These are phyloP conservation scores for Schizophyllum amplum DNA, from an alignment of 1,284 basidiomycete species.

Conservation along the genomic window DNA sequence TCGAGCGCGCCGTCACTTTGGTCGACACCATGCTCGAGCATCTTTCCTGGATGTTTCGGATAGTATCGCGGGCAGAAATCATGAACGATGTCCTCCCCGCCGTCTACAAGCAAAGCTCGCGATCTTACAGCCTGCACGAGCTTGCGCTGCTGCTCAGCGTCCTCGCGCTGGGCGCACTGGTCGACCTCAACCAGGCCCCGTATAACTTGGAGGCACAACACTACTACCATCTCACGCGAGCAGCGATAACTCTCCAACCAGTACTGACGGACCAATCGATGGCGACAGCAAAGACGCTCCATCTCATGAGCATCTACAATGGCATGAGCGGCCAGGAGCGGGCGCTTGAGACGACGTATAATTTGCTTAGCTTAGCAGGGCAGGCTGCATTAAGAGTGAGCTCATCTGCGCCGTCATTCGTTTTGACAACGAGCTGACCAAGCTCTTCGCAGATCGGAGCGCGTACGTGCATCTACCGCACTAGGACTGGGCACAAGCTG, in stretches of 20 bases:
- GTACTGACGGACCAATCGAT: conserved; percentile 34
- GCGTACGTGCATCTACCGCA: conserved; percentile 25
- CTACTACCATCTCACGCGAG: conserved; percentile 41
- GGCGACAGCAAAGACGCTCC: conserved; percentile 39
- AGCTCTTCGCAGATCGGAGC: conserved; percentile 33
- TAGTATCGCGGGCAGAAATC: conserved; percentile 36
- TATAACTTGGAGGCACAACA: conserved; percentile 47
- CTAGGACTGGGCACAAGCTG: conserved; percentile 6
- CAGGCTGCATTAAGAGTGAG: conserved; percentile 38
- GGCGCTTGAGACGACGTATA: conserved; percentile 38
- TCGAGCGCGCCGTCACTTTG: conserved; percentile 31
- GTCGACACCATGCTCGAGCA: conserved; percentile 42
- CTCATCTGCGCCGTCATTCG: conserved; percentile 1
- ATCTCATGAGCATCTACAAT: conserved; percentile 46
- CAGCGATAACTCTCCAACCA: conserved; percentile 37
- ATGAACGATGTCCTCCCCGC: conserved; percentile 36
- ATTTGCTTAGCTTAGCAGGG: conserved; percentile 36
- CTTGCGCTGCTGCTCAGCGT: conserved; percentile 40
- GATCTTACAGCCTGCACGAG: conserved; percentile 37
- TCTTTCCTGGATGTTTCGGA: conserved; percentile 46
- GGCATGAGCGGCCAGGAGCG: conserved; percentile 45
- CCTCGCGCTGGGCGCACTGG: conserved; percentile 41
- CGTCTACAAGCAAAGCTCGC: conserved; percentile 29
- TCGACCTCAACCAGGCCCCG: conserved; percentile 38
- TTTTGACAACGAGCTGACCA: conserved; percentile 3